Evolutionary conservation across 306 rosid genomes (phyloP).

Genomic region (Astragalus glycyphyllos): DNA sequence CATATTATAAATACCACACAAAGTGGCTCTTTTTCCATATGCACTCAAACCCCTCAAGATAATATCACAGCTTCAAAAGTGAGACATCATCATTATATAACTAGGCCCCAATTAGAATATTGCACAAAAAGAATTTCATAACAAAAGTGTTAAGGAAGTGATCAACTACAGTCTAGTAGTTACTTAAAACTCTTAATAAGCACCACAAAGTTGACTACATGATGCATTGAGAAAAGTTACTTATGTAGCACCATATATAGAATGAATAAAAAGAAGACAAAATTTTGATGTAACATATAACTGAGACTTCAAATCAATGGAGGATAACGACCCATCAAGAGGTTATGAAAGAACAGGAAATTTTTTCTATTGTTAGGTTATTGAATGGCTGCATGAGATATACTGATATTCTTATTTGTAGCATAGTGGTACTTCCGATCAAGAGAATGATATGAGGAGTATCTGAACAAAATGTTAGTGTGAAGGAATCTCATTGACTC

Average conservation of each 20-base stretch:
- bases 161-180: slow-evolving; percentile 38
- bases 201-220: slow-evolving; percentile 19
- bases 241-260: slow-evolving; percentile 31
- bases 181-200: slow-evolving; percentile 8
- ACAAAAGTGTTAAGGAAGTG: slow-evolving; percentile 18
- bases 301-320: slow-evolving; percentile 37
- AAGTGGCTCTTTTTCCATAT: slow-evolving; percentile 48
- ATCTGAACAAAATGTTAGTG: too few species aligned
- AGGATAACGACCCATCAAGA: slow-evolving; percentile 27
- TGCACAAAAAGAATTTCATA: slow-evolving; percentile 24
- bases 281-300: slow-evolving; percentile 25
- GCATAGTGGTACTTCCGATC: not conserved
- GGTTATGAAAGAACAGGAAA: too few species aligned
- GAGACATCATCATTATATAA: slow-evolving; percentile 70
- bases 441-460: too few species aligned
- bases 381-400: too few species aligned
- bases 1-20: slow-evolving; percentile 39
- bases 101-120: slow-evolving; percentile 38
- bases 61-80: slow-evolving; percentile 43
- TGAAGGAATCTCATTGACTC: too few species aligned
- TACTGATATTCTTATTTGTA: not conserved
- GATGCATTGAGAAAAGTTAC: slow-evolving; percentile 33
- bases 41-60: slow-evolving; percentile 37
- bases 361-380: too few species aligned
- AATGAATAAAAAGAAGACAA: slow-evolving; percentile 17